phyloP scores from a whole-genome alignment of 2,329 filamentous ascomycete species.

The Cytospora leucostoma region DNA sequence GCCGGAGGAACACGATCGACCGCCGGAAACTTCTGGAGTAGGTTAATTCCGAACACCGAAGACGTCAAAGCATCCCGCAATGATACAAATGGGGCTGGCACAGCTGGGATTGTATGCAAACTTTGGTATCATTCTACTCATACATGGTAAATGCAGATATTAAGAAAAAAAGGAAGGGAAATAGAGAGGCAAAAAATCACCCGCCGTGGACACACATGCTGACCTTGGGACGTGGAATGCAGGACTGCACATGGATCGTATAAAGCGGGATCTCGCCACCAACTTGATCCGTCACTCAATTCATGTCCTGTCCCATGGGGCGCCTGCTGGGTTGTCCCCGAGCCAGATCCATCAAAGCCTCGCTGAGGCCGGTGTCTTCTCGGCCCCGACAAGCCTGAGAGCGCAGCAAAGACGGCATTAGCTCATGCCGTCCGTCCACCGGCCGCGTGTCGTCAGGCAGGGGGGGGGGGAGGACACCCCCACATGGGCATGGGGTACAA shows the following conservation, averaged over 20 bases:
- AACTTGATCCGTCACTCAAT: background rate
- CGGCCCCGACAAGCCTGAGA: conserved; percentile 18
- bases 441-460: conserved; percentile 6
- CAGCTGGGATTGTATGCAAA: background rate
- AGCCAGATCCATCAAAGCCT: conserved; percentile 16
- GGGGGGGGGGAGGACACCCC: background rate
- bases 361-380: conserved; percentile 13
- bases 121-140: conserved; percentile 20
- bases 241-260: background rate
- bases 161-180: background rate
- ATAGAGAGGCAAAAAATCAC: background rate
- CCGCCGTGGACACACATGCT: background rate
- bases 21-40: too few species aligned
- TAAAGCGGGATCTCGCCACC: background rate
- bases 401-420: conserved; percentile 16
- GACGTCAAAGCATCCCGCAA: background rate
- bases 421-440: conserved; percentile 14
- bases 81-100: background rate
- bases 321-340: conserved; percentile 6
- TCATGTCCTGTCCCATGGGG: background rate
- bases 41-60: too few species aligned
- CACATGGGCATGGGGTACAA: background rate
- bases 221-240: conserved; percentile 2
- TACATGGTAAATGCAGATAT: background rate
- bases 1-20: too few species aligned